Base-by-base conservation (phyloP, 2,329 filamentous ascomycete genomes). In the Emergomyces pasteurianus region DNA sequence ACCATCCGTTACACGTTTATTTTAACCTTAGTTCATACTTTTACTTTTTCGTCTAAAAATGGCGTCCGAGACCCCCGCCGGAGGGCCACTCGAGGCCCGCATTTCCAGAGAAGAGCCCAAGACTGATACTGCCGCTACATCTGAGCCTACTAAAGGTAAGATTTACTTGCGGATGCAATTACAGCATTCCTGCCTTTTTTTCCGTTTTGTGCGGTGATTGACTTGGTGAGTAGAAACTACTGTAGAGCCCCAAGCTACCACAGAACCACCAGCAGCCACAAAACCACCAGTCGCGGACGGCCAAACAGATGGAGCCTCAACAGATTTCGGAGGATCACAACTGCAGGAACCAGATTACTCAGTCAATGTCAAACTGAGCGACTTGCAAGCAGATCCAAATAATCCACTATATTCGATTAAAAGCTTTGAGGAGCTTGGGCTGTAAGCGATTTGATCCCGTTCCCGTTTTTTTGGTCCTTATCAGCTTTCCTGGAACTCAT, bases 331-430 rank as follows among this genome's bases (percentile, higher is more conserved):
- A 46, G 83, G 81, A 60, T 83, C 83, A 46, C 70, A 75, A 10
- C 77, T 86, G 12, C 76, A 83, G 26, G 89, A 96, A 73, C 85
- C 86, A 3, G 86, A 88, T 62, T 95, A 88, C 75, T 88, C 94
- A 66, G 92, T 99, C 66, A 88, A 96, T 70, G 90, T 99, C 68
- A 94, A 92, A 75, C 83, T 97, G 62, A 92, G 87, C 68, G 91
- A 96, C 71, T 81, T 96, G 59, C 91, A 96, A 75, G 84, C 85
- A 36, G 90, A 96, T 71, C 85, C 88, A 12, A 87, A 90, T 69
- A 92, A 91, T 71, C 92, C 92, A 12, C 83, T 97, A 28, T 94
- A 86, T 74, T 96, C 92, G 3, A 86, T 87, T 57, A 87, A 87
- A 67, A 85, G 83, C 0, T 99, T 96, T 73, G 84, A 94, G 66